A percentile compares a stretch with the other conserved stretches of the same genome.
Conservation (phyloP, 331 rosid species). For the Stylosanthes scabra region DNA sequence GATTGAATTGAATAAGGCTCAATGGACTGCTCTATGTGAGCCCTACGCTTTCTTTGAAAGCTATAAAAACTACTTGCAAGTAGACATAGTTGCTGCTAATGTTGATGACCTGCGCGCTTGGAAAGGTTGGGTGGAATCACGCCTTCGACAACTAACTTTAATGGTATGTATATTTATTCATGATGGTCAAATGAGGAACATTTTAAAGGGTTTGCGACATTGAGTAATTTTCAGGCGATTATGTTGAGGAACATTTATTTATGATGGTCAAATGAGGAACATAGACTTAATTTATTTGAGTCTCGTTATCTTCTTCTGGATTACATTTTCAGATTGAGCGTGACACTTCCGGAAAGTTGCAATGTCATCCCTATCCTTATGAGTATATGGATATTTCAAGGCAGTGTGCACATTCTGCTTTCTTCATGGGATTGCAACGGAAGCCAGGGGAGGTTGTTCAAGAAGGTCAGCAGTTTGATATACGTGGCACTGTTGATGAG, state of each 20-base stretch:
- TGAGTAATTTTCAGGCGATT: background rate
- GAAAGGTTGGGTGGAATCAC: conserved; percentile 99
- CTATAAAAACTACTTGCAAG: conserved; percentile 89
- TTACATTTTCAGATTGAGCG: conserved; percentile 75
- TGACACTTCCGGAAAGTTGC: conserved; percentile 90
- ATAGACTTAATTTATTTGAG: background rate
- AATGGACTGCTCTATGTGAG: conserved; percentile 83
- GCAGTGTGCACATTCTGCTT: conserved; percentile 80
- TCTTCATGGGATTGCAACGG: conserved; percentile 95
- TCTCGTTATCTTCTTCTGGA: background rate
- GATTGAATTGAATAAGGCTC: conserved; percentile 69
- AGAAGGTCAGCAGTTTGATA: conserved; percentile 95
- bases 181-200: background rate
- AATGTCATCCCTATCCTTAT: conserved; percentile 88
- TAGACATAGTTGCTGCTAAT: conserved; percentile 87
- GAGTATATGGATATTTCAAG: conserved; percentile 76
- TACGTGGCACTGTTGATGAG: conserved; percentile 88
- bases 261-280: background rate
- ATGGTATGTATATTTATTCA: conserved; percentile 52
- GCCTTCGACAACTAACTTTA: conserved; percentile 86
- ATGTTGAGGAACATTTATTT: no score
- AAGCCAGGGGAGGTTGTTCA: conserved; percentile 85
- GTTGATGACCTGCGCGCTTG: conserved; percentile 82
- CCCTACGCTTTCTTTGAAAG: conserved; percentile 84
- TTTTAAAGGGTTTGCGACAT: background rate